Conservation (phyloP, 164 flowering plant genomes). For the Magnolia sinica region DNA sequence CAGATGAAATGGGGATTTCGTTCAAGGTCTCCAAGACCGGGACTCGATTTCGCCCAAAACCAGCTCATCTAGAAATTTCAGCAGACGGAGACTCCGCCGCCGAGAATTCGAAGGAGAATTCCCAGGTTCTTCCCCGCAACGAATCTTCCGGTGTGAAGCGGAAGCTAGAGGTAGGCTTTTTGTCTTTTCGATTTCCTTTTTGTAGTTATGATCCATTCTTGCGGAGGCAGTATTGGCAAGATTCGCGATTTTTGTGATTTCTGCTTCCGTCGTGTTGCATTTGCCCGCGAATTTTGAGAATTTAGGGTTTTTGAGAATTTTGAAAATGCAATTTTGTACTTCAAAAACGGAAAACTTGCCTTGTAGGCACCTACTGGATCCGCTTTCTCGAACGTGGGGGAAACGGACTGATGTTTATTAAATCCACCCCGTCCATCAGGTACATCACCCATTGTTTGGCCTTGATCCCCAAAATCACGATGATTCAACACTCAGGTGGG, state of each 20-base stretch:
- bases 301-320: not conserved
- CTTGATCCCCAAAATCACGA: no score
- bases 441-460: no score
- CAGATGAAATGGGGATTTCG: constrained; percentile 57
- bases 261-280: not conserved
- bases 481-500: no score
- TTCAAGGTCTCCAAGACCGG: constrained; percentile 73
- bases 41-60: constrained; percentile 50
- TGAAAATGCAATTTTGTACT: no score
- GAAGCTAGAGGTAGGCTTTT: constrained; percentile 23
- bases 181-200: not conserved
- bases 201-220: not conserved
- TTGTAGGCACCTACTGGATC: no score
- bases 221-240: not conserved
- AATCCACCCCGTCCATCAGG: no score
- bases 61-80: constrained; percentile 24
- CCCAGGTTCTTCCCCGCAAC: constrained; percentile 10
- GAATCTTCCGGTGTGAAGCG: constrained; percentile 11
- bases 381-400: no score
- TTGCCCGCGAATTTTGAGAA: not conserved
- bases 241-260: not conserved
- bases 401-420: no score
- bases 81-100: constrained; percentile 17
- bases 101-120: constrained; percentile 24
- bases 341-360: no score